Evolutionary conservation across 2,329 filamentous ascomycete genomes (phyloP).

Genomic region (Escovopsis sp.): DNA sequence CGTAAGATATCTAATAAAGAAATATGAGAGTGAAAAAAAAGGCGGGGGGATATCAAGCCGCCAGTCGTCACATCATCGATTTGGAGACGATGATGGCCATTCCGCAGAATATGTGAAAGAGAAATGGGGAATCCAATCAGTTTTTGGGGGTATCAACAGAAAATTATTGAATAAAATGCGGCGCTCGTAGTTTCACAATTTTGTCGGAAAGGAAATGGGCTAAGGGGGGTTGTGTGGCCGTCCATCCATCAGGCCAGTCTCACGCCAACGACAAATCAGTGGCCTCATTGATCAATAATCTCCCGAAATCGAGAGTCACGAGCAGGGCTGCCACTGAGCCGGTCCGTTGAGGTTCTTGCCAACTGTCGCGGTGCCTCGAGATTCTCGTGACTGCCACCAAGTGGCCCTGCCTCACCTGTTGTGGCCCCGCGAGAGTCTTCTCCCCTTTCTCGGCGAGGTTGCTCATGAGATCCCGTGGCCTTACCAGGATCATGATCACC

Average conservation of each 20-base stretch:
- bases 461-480: no score
- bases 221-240: not conserved
- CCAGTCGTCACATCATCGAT: no score
- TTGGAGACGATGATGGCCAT: no score
- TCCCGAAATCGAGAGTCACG: slow-evolving; percentile 46
- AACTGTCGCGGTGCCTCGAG: slow-evolving; percentile 26
- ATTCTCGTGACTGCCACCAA: slow-evolving; percentile 6
- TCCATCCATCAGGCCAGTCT: not conserved
- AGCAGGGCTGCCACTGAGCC: slow-evolving; percentile 35
- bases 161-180: no score
- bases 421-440: slow-evolving; percentile 13
- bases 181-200: no score
- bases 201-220: not conserved
- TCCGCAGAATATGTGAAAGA: no score
- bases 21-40: no score
- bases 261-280: not conserved
- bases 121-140: no score
- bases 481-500: slow-evolving; percentile 19
- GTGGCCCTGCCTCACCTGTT: not conserved
- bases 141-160: no score
- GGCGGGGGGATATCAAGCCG: no score
- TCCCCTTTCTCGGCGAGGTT: no score
- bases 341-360: slow-evolving; percentile 14
- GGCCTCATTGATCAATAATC: slow-evolving; percentile 26
- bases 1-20: no score